Conservation (phyloP, 164 flowering plant species). For the Taxillus chinensis region DNA sequence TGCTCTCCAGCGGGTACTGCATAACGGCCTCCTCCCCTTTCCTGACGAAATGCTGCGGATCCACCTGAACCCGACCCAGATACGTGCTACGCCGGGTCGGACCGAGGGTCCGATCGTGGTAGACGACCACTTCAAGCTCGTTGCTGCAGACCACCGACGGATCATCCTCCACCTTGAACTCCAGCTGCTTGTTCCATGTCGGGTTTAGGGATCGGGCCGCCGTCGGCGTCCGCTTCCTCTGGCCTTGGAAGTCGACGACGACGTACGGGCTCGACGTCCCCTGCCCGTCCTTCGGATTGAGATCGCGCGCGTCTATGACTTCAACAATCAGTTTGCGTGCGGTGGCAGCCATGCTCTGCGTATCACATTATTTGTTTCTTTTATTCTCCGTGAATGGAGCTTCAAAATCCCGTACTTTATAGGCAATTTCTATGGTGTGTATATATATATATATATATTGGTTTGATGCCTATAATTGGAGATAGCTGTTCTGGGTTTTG, state of each 20-base stretch:
- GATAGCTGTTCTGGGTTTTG: no score
- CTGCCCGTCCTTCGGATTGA: constrained; percentile 75
- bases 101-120: constrained; percentile 46
- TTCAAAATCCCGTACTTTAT: no score
- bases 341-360: constrained; percentile 10
- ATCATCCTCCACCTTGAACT: constrained; percentile 42
- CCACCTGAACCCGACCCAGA: constrained; percentile 55
- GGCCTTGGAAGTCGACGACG: constrained; percentile 65
- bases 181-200: constrained; percentile 64
- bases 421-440: no score
- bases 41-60: constrained; percentile 42
- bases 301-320: constrained; percentile 58
- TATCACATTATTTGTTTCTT: no score
- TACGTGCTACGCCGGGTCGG: constrained; percentile 57
- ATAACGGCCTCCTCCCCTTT: constrained; percentile 81
- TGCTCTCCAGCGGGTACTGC: constrained; percentile 62
- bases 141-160: constrained; percentile 42
- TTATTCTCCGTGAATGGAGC: no score
- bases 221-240: constrained; percentile 50
- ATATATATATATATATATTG: no score
- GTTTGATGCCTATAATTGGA: no score
- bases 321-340: constrained; percentile 61
- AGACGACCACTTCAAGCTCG: constrained; percentile 57
- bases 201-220: constrained; percentile 53
- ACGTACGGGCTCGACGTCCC: constrained; percentile 85